Conservation (phyloP, 169 alveolate species). For the Sarcocystis neurona region DNA sequence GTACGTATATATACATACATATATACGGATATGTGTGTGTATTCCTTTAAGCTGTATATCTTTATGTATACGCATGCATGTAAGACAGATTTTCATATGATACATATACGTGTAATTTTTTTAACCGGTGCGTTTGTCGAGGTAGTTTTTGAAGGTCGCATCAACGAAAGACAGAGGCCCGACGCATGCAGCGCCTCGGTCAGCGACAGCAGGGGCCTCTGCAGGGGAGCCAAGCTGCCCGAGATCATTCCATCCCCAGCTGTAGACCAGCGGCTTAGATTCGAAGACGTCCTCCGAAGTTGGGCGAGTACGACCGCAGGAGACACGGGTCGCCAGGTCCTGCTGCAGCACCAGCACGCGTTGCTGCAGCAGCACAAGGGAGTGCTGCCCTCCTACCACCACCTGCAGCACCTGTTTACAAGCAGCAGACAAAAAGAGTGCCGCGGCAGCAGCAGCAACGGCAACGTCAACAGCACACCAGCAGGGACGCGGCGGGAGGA, state of each 20-base stretch:
- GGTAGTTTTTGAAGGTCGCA: constrained; percentile 14
- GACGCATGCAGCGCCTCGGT: constrained; percentile 35
- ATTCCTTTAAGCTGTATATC: neutral
- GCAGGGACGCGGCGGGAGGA: neutral
- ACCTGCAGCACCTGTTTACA: constrained; percentile 42
- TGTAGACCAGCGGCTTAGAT: constrained; percentile 62
- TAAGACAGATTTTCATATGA: neutral
- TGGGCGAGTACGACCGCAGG: neutral
- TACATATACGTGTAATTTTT: too few species aligned
- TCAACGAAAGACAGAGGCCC: constrained; percentile 59
- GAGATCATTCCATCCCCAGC: constrained; percentile 78
- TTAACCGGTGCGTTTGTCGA: constrained; percentile 45
- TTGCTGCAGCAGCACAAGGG: constrained; percentile 49
- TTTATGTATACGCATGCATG: neutral
- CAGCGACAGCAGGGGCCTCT: neutral
- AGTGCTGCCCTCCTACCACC: constrained; percentile 69
- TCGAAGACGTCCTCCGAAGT: constrained; percentile 11
- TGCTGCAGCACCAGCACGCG: constrained; percentile 13
- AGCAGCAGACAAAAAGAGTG: neutral
- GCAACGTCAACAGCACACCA: neutral
- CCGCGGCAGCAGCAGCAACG: neutral
- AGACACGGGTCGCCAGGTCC: constrained; percentile 52
- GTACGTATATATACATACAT: neutral
- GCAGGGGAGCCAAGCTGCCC: constrained; percentile 70
- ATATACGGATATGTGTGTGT: neutral